Conservation (phyloP, 306 rosid genomes). For the Ormosia semicastrata region DNA sequence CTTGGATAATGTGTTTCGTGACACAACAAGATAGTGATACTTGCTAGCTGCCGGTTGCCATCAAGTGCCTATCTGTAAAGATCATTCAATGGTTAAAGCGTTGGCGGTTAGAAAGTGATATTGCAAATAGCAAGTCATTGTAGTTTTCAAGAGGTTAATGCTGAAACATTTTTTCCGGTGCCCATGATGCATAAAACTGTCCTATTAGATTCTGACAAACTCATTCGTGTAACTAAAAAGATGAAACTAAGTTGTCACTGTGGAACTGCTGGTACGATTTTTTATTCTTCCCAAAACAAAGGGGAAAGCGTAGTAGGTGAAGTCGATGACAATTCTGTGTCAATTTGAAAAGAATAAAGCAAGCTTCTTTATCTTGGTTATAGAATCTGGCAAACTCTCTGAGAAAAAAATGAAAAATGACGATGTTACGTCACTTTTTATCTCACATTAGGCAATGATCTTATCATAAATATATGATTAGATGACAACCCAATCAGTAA, state of each 20-base stretch:
- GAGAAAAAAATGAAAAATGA: too few species aligned
- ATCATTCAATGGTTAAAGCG: neutral
- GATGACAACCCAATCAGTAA: neutral
- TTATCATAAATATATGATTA: neutral
- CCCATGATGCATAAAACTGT: neutral
- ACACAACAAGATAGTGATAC: neutral
- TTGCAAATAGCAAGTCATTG: neutral
- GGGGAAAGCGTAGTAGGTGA: neutral
- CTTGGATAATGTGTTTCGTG: neutral
- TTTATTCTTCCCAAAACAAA: neutral
- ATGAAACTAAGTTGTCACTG: neutral
- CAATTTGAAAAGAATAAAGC: slow-evolving; percentile 12
- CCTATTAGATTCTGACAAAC: neutral
- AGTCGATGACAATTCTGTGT: slow-evolving; percentile 1
- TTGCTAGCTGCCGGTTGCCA: neutral
- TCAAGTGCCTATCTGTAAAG: neutral
- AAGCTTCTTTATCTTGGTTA: neutral
- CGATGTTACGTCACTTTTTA: too few species aligned
- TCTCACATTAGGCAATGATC: slow-evolving; percentile 4
- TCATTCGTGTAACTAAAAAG: neutral
- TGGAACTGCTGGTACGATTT: neutral
- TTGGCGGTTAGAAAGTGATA: neutral
- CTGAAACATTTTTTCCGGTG: too few species aligned
- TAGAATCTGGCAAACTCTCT: neutral
- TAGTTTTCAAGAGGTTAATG: neutral